Evolutionary conservation across 2,329 filamentous ascomycete species (phyloP).

Genomic region (Xylariaceae sp.): DNA sequence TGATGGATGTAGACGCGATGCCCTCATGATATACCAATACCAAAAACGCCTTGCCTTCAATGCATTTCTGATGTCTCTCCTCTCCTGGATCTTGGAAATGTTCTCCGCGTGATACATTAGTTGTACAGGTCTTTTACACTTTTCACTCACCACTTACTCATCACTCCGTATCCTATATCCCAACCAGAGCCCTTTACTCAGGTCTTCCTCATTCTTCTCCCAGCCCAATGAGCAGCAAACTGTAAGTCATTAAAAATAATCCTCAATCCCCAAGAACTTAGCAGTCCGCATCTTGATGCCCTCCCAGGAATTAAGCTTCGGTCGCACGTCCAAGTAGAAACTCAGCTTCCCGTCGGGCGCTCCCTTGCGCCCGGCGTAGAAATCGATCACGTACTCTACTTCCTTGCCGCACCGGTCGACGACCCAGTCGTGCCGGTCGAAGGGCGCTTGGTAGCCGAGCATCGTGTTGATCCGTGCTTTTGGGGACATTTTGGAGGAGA

Average conservation of each 20-base stretch:
- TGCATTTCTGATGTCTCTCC: constrained; percentile 1
- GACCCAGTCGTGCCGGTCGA: constrained; percentile 97
- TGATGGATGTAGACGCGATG: constrained; percentile 6
- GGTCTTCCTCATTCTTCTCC: not conserved
- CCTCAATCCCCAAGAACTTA: constrained; percentile 50
- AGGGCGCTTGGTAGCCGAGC: constrained; percentile 85
- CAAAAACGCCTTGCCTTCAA: constrained; percentile 16
- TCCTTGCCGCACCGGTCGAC: constrained; percentile 84
- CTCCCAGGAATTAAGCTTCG: constrained; percentile 67
- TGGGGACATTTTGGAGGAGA: constrained; percentile 69
- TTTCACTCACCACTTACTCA: too few relatives aligned
- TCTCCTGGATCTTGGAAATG: not conserved
- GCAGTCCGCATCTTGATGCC: constrained; percentile 64
- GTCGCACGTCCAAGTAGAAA: constrained; percentile 67
- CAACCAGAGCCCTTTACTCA: not conserved
- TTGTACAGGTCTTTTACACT: constrained; percentile 7
- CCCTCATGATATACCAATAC: constrained; percentile 15
- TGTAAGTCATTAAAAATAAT: not conserved
- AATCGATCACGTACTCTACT: constrained; percentile 96
- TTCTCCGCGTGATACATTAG: constrained; percentile 15
- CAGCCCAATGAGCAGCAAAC: not conserved
- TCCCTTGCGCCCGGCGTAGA: constrained; percentile 72
- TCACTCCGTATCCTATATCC: too few relatives aligned
- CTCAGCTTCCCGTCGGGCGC: constrained; percentile 44
- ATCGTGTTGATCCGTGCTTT: constrained; percentile 78